Evolutionary conservation across 805 yeast species (phyloP).

Genomic region (Metschnikowia anglica): DNA sequence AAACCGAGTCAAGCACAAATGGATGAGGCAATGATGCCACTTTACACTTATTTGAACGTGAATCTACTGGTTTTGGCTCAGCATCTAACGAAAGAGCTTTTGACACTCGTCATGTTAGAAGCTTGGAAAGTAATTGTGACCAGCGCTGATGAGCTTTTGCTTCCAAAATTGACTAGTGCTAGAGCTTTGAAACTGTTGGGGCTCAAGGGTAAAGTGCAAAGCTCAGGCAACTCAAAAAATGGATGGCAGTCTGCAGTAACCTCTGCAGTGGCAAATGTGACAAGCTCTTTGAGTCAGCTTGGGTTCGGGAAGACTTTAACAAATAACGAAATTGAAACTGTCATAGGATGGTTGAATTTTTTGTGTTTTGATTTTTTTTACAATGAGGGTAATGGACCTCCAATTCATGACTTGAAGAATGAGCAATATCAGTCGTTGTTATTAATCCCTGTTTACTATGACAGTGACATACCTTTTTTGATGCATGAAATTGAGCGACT

Average conservation of each 20-base stretch:
- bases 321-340: slow-evolving; percentile 60
- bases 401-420: slow-evolving; percentile 59
- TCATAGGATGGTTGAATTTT: slow-evolving; percentile 66
- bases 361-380: slow-evolving; percentile 74
- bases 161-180: slow-evolving; percentile 66
- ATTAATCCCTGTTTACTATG: slow-evolving; percentile 65
- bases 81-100: slow-evolving; percentile 52
- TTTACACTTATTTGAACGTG: slow-evolving; percentile 70
- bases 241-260: slow-evolving; percentile 48
- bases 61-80: slow-evolving; percentile 65
- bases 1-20: slow-evolving; percentile 47
- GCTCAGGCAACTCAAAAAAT: slow-evolving; percentile 10
- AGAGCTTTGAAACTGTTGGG: slow-evolving; percentile 33
- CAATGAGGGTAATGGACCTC: slow-evolving; percentile 79
- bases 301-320: slow-evolving; percentile 59
- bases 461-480: slow-evolving; percentile 46
- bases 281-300: slow-evolving; percentile 40
- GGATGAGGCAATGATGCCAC: slow-evolving; percentile 67
- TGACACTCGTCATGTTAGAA: slow-evolving; percentile 66
- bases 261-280: slow-evolving; percentile 51
- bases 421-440: slow-evolving; percentile 63
- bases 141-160: slow-evolving; percentile 65
- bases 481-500: slow-evolving; percentile 58
- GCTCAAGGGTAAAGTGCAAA: slow-evolving; percentile 14
- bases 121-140: slow-evolving; percentile 77